Evolutionary conservation across 75 land plant genomes (phyloP).

Genomic region (Picea glauca): DNA sequence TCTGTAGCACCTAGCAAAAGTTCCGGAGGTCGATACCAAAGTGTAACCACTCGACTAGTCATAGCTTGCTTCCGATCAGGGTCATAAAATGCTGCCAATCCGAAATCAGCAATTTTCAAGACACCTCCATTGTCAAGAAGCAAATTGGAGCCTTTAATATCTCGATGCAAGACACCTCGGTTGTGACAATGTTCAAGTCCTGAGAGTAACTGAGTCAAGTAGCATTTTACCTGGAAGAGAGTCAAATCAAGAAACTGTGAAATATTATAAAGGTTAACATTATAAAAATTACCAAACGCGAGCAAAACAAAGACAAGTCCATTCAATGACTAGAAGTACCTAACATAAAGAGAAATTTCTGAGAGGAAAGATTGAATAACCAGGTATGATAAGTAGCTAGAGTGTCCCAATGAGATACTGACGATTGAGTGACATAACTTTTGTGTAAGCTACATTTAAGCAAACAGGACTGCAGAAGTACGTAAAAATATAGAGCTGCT

Average conservation of each 20-base stretch:
- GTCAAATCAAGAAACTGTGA: background rate
- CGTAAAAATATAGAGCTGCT: too few relatives aligned
- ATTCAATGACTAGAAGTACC: too few relatives aligned
- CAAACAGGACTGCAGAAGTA: too few relatives aligned
- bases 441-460: too few relatives aligned
- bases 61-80: constrained; percentile 55
- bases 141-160: constrained; percentile 81
- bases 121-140: constrained; percentile 65
- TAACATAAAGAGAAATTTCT: too few relatives aligned
- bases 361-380: too few relatives aligned
- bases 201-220: constrained; percentile 60
- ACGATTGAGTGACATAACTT: too few relatives aligned
- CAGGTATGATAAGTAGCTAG: too few relatives aligned
- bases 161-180: constrained; percentile 69
- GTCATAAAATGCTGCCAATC: constrained; percentile 67
- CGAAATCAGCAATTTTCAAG: constrained; percentile 89
- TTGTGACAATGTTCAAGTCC: constrained; percentile 87
- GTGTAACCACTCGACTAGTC: constrained; percentile 81
- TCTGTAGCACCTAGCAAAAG: constrained; percentile 74
- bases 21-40: constrained; percentile 94
- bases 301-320: background rate
- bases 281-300: background rate
- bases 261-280: background rate
- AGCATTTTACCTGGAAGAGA: constrained; percentile 67
- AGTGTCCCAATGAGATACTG: too few relatives aligned